These are phyloP conservation scores for Dendrobium nobile DNA, from an alignment of 106 monocot species.

Conservation along the genomic window DNA sequence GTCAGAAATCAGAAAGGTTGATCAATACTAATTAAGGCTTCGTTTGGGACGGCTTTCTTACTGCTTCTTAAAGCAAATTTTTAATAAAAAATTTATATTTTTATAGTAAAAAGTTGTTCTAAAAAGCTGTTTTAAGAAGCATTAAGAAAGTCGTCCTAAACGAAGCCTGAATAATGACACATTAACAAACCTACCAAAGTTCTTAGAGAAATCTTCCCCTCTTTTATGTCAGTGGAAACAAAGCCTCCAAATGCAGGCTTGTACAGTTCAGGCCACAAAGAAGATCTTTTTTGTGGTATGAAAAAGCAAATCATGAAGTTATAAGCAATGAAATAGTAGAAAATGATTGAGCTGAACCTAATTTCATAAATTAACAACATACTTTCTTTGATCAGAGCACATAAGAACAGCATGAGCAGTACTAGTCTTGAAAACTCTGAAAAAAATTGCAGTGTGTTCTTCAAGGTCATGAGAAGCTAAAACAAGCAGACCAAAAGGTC, in stretches of 20 bases:
- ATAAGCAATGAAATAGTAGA: not conserved
- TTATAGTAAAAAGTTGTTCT: no score
- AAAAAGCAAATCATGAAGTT: not conserved
- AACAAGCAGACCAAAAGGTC: constrained; percentile 52
- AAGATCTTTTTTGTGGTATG: constrained; percentile 25
- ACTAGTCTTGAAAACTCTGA: constrained; percentile 36
- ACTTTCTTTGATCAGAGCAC: constrained; percentile 47
- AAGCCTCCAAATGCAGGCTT: constrained; percentile 60
- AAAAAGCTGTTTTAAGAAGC: no score
- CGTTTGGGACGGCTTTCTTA: no score
- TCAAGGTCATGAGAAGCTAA: constrained; percentile 35
- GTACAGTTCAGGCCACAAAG: constrained; percentile 33
- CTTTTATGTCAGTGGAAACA: constrained; percentile 12
- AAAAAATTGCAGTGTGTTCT: constrained; percentile 50
- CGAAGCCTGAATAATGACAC: not conserved
- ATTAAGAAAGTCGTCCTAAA: no score
- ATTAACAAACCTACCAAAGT: constrained; percentile 10
- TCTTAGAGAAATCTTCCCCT: constrained; percentile 18
- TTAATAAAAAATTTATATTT: no score
- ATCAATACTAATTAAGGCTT: not conserved
- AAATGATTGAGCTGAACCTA: not conserved
- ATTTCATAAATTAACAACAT: not conserved
- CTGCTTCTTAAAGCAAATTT: no score
- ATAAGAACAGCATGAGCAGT: constrained; percentile 24
- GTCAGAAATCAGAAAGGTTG: not conserved